phyloP scores from a whole-genome alignment of 108 stramenopile species.

The Skeletonema grethae region DNA sequence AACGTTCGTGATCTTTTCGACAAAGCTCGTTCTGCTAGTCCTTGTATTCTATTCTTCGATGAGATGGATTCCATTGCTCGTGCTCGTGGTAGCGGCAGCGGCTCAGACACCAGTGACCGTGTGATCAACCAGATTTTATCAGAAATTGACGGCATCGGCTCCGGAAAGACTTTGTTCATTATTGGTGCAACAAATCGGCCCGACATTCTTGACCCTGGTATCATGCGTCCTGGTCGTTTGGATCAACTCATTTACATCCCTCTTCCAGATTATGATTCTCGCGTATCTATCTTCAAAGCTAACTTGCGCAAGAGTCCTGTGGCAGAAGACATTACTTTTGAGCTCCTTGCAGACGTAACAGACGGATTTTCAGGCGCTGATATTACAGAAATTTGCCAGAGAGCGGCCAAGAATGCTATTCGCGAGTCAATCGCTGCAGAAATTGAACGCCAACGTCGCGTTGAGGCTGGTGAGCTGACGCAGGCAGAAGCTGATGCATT shows the following conservation, averaged over 20 bases:
- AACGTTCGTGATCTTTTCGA: slow-evolving; percentile 99
- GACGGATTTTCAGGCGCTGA: slow-evolving; percentile 97
- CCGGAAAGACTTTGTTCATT: slow-evolving; percentile 98
- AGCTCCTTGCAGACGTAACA: slow-evolving; percentile 83
- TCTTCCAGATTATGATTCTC: slow-evolving; percentile 90
- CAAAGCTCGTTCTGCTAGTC: slow-evolving; percentile 98
- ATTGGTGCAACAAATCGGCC: slow-evolving; percentile 99
- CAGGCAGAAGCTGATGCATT: slow-evolving; percentile 84
- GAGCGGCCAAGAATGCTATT: slow-evolving; percentile 95
- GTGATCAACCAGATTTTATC: slow-evolving; percentile 99
- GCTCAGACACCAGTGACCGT: slow-evolving; percentile 97
- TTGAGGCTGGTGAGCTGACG: slow-evolving; percentile 85
- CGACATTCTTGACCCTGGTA: slow-evolving; percentile 97
- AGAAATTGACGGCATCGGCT: slow-evolving; percentile 98
- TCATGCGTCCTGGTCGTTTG: slow-evolving; percentile 99
- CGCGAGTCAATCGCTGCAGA: slow-evolving; percentile 88
- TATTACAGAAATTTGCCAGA: slow-evolving; percentile 96
- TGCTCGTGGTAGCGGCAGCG: slow-evolving; percentile 91
- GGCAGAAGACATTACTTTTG: slow-evolving; percentile 75
- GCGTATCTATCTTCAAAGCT: slow-evolving; percentile 96
- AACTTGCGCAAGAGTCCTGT: slow-evolving; percentile 94
- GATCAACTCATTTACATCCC: slow-evolving; percentile 99
- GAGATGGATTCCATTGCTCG: slow-evolving; percentile 99
- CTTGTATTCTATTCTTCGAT: slow-evolving; percentile 99
- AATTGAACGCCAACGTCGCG: slow-evolving; percentile 80